Conservation (phyloP, 202 grass and related monocot species). For the Bolboschoenoplectus hybrid region DNA sequence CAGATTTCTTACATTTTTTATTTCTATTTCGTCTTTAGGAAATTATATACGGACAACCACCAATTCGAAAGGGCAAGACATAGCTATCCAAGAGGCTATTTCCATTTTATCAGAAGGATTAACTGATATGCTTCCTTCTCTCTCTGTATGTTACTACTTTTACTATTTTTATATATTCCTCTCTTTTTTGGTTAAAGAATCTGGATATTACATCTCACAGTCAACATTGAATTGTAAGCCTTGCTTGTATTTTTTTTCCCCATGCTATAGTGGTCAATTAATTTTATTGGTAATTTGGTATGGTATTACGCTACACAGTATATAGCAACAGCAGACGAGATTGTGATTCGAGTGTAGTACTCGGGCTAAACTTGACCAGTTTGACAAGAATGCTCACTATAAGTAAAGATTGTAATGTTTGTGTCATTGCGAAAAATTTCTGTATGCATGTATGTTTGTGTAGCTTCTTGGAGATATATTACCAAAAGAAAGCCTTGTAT, state of each 20-base stretch:
- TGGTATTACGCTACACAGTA: not conserved
- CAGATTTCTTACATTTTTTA: not conserved
- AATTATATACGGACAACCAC: conserved; percentile 55
- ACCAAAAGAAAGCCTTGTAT: conserved; percentile 69
- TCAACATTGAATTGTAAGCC: not conserved
- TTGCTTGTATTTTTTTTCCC: not conserved
- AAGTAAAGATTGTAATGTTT: conserved; percentile 17
- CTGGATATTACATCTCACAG: not conserved
- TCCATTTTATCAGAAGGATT: conserved; percentile 54
- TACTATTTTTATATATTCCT: not conserved
- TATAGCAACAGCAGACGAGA: not conserved
- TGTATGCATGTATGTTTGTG: conserved; percentile 18
- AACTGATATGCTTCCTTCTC: conserved; percentile 45
- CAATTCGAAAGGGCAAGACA: conserved; percentile 23
- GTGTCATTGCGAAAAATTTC: not conserved
- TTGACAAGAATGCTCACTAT: conserved; percentile 10
- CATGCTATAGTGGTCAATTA: not conserved
- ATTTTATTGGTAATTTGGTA: not conserved
- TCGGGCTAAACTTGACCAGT: not conserved
- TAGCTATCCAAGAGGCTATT: conserved; percentile 48
- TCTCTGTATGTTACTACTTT: conserved; percentile 55
- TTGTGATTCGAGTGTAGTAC: conserved; percentile 17
- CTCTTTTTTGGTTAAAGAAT: conserved; percentile 40
- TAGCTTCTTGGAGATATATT: conserved; percentile 55
- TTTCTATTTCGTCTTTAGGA: conserved; percentile 44